Evolutionary conservation across 2,329 filamentous ascomycete genomes (phyloP), one percentile per base, ranked within the genome.

Genomic region (Escovopsis sp.): DNA sequence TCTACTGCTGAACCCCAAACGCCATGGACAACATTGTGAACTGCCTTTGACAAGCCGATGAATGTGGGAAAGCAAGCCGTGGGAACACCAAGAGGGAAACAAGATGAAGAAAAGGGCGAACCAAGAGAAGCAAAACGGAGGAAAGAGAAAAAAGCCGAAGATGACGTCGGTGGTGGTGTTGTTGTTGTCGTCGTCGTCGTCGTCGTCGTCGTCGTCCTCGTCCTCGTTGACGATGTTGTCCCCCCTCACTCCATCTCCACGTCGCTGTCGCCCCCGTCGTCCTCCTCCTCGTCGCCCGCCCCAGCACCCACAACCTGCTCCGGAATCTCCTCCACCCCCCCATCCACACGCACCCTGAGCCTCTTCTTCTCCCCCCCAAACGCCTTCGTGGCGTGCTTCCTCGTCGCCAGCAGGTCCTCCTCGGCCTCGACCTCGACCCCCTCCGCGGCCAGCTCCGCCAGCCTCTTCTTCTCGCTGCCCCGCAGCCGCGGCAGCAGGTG

Each of bases 401-500:
- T 52, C 38, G 40, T 40, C 31, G 36, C 40, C 39, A 40, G 36
- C 44, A 48, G 46, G 41, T 52, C 51, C 31, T 50, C 50, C 46
- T 62, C 55, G 44, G 63, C 61, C 55, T 69, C 68, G 27, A 51
- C 52, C 29, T 58, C 57, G 51, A 71, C 37, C 6, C 39, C 68
- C 56, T 68, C 52, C 36, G 67, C 53, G 36, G 57, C 66, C 53
- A 70, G 62, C 50, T 72, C 62, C 47, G 71, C 70, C 48, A 79
- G 58, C 38, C 62, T 59, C 49, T 63, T 62, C 61, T 67, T 68
- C 65, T 78, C 73, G 58, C 66, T 72, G 49, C 69, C 72, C 48
- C 73, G 65, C 56, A 80, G 65, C 54, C 72, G 72, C 48, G 84
- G 85, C 50, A 98, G 72, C 58, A 98, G 70, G 63, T 98, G 90